Conservation (phyloP, 1,139 yeast genomes). For the Magnusiomyces paraingens region DNA sequence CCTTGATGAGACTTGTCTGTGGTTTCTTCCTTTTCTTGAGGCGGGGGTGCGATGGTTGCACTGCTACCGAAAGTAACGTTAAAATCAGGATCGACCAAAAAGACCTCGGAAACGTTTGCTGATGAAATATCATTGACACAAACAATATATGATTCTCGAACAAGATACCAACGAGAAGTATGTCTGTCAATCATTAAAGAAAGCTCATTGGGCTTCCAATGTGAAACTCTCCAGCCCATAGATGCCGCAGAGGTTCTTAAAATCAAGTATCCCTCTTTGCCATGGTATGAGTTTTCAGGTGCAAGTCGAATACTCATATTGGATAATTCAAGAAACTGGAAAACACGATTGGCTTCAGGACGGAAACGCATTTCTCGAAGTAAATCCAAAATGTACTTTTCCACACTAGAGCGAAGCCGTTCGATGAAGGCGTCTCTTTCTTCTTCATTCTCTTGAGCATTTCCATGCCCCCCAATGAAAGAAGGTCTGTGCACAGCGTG, state of each 20-base stretch:
- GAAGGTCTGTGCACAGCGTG: background rate
- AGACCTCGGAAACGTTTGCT: constrained; percentile 86
- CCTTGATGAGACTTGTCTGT: constrained; percentile 15
- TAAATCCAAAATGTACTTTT: constrained; percentile 55
- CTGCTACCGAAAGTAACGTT: constrained; percentile 36
- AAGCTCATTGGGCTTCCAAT: constrained; percentile 70
- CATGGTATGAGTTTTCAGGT: constrained; percentile 73
- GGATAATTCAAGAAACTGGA: constrained; percentile 83
- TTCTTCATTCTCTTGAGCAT: constrained; percentile 10
- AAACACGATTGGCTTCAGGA: constrained; percentile 75
- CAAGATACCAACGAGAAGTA: constrained; percentile 84
- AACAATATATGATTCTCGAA: constrained; percentile 76
- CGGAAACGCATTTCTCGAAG: constrained; percentile 55
- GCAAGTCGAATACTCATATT: constrained; percentile 80
- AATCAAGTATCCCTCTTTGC: constrained; percentile 83
- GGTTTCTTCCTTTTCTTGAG: constrained; percentile 8
- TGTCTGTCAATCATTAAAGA: constrained; percentile 73
- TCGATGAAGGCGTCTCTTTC: constrained; percentile 36
- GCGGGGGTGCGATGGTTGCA: constrained; percentile 9
- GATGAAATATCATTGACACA: constrained; percentile 82
- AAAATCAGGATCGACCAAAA: constrained; percentile 70
- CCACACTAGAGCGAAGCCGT: constrained; percentile 10
- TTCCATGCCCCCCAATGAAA: background rate
- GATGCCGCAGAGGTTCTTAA: constrained; percentile 76
- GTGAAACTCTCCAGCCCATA: constrained; percentile 96